These are phyloP conservation scores for Aspergillus proliferans DNA, from an alignment of 2,329 filamentous ascomycete species.

Conservation along the genomic window DNA sequence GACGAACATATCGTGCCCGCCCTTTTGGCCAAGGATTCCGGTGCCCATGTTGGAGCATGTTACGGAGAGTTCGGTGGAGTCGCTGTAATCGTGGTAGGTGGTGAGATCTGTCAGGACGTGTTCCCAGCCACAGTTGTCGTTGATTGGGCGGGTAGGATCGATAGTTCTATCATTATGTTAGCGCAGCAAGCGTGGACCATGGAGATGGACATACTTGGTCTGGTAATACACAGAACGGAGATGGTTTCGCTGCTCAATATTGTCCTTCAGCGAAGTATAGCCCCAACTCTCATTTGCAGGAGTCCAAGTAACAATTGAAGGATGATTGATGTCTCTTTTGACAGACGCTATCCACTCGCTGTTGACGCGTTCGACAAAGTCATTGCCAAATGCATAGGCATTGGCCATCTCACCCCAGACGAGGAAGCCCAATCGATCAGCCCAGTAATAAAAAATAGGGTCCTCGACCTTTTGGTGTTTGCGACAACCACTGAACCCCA, in stretches of 20 bases:
- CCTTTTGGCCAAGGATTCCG: slow-evolving; percentile 50
- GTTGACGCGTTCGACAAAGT: slow-evolving; percentile 56
- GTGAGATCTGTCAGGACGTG: slow-evolving; percentile 59
- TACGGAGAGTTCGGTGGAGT: slow-evolving; percentile 50
- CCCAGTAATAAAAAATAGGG: slow-evolving; percentile 61
- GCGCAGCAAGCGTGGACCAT: background rate
- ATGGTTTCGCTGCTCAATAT: slow-evolving; percentile 56
- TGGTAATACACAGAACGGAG: slow-evolving; percentile 58
- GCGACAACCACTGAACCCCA: slow-evolving; percentile 64
- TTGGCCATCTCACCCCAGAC: slow-evolving; percentile 68
- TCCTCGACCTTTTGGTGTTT: slow-evolving; percentile 64
- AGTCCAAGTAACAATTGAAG: slow-evolving; percentile 60
- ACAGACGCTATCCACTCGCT: slow-evolving; percentile 60
- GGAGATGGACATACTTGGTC: slow-evolving; percentile 48
- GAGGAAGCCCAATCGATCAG: slow-evolving; percentile 59
- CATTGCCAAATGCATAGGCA: slow-evolving; percentile 55
- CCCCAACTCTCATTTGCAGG: slow-evolving; percentile 61
- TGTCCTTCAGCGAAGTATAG: slow-evolving; percentile 53
- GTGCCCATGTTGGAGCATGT: slow-evolving; percentile 48
- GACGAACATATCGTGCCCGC: slow-evolving; percentile 51
- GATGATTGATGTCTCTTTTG: slow-evolving; percentile 59
- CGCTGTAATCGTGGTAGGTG: slow-evolving; percentile 63
- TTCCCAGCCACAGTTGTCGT: slow-evolving; percentile 68
- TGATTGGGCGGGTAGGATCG: slow-evolving; percentile 59
- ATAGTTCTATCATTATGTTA: slow-evolving; percentile 38